Base-by-base conservation (phyloP, 2,329 filamentous ascomycete genomes). In the Claviceps capensis region DNA sequence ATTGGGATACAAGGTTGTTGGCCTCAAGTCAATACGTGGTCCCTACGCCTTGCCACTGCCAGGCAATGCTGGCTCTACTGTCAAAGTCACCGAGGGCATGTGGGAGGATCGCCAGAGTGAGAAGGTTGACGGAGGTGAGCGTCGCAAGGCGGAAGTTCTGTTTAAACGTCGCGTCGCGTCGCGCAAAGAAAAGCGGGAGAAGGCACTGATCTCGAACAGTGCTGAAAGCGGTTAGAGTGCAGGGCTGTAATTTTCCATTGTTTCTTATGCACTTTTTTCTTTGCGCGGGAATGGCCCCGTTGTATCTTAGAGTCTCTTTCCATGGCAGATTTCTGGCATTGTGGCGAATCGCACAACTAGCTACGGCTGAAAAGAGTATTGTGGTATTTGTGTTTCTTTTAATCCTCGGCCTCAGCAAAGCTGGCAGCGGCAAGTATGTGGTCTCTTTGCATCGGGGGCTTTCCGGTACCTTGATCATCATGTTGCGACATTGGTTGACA, bases 101-200 rank as follows among this genome's bases (percentile, higher is more conserved):
- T 97, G 91, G 93, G 91, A 97, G 73, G 76, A 89, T 62, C 83
- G 78, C 65, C 78, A 83, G 61, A 91, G 93, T 30, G 81, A 82
- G 63, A 97, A 97, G 82, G 83, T 98, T 59, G 90, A 97, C 69
- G 93, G 93, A 63, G 93, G 93, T 75, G 93, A 98, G 76, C 83
- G 93, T 67, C 81, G 93, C 69, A 82, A 79, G 67, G 86, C 85
- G 16, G 85, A 95, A 72, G 83, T 96, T 50, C 78, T 87, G 61
- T 88, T 90, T 61, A 95, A 95, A 82, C 85, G 82, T 71, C 79
- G 85, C 58, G 82, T 86, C 49, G 82, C 82, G 38, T 86, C 90
- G 72, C 83, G 87, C 59, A 86, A 83, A 68, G 88, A 87, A 57
- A 76, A 76, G 62, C 74, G 72, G 51, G 72, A 75, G 60, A 64